Percentiles rank a stretch among this genome's conserved stretches.
Conservation (phyloP, 179 eudicot species). For the Silene vulgaris region DNA sequence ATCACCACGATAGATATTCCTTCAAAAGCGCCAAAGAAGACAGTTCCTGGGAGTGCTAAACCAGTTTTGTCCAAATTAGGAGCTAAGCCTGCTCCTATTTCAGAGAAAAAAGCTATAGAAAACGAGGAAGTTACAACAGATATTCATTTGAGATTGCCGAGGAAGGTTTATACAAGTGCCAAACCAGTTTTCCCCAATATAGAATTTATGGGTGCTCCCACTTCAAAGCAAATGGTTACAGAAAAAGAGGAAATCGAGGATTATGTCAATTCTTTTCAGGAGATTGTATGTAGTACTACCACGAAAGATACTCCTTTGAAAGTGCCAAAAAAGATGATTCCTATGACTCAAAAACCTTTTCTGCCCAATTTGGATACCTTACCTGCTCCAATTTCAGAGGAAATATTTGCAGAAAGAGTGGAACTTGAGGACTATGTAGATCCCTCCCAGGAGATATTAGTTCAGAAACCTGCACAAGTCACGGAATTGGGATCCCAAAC, state of each 20-base stretch:
- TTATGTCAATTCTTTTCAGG: not conserved
- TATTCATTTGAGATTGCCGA: conserved; percentile 16
- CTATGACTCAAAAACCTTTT: conserved; percentile 9
- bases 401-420: conserved; percentile 1
- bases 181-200: no score
- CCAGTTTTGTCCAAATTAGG: conserved; percentile 9
- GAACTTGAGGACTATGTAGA: not conserved
- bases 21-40: conserved; percentile 14
- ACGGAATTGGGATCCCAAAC: conserved; percentile 20
- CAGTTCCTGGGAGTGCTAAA: conserved; percentile 2
- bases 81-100: conserved; percentile 12
- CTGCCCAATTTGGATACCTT: conserved; percentile 3
- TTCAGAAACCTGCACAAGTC: conserved; percentile 17
- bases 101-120: conserved; percentile 14
- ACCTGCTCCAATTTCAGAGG: conserved; percentile 14
- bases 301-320: conserved; percentile 21
- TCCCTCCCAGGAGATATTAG: not conserved
- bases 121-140: conserved; percentile 13
- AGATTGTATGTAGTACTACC: conserved; percentile 17
- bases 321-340: conserved; percentile 6
- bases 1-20: conserved; percentile 22
- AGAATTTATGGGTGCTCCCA: no score
- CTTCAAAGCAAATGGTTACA: conserved; percentile 17
- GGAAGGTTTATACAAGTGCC: not conserved
- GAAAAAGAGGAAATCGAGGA: conserved; percentile 1